These are phyloP conservation scores for Linum usitatissimum DNA, from an alignment of 345 rosid species.

Conservation along the genomic window DNA sequence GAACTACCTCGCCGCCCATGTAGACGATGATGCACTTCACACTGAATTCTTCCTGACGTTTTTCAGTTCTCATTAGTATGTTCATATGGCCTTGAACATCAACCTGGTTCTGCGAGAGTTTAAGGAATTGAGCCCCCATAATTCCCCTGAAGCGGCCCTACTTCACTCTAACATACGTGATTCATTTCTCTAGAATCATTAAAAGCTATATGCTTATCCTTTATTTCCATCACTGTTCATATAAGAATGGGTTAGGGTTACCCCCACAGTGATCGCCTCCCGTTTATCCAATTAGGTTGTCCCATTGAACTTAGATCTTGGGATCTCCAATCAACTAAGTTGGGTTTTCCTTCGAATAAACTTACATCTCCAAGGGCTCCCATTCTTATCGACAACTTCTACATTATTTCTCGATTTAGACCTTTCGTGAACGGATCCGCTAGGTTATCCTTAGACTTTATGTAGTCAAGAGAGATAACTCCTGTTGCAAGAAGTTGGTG, in stretches of 20 bases:
- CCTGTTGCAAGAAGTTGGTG: not conserved
- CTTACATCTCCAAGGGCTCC: not conserved
- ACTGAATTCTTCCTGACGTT: not conserved
- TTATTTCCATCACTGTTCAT: not conserved
- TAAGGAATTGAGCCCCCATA: not conserved
- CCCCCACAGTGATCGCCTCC: no score
- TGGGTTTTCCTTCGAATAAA: not conserved
- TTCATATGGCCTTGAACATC: slow-evolving; percentile 1
- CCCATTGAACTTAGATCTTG: not conserved
- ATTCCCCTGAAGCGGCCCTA: not conserved
- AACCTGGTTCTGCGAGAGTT: not conserved
- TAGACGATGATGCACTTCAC: not conserved
- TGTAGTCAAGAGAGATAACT: no score
- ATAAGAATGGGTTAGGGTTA: no score
- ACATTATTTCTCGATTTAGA: no score
- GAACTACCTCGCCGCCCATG: not conserved
- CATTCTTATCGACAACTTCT: not conserved
- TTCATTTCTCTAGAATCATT: not conserved
- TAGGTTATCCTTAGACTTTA: not conserved
- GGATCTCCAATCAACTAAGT: not conserved
- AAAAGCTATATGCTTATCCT: not conserved
- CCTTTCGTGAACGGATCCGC: not conserved
- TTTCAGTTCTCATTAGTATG: not conserved
- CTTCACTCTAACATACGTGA: not conserved
- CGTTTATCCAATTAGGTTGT: not conserved